These are phyloP conservation scores for Cladosporium sp. DNA, from an alignment of 2,329 filamentous ascomycete genomes.

Conservation along the genomic window DNA sequence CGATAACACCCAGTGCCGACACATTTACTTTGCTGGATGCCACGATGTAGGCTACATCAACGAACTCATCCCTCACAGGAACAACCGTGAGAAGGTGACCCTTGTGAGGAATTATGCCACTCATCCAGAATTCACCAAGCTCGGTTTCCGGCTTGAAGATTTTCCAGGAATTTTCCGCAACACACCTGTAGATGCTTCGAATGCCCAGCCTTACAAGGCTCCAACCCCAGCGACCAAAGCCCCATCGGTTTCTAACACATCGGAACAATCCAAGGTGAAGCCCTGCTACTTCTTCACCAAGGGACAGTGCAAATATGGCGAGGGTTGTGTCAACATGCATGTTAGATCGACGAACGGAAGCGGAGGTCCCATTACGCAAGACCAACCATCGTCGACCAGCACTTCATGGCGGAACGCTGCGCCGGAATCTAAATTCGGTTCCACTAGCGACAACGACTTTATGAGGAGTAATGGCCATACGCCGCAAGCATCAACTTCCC, in stretches of 20 bases:
- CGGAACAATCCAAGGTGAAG: conserved; percentile 9
- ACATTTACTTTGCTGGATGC: conserved; percentile 65
- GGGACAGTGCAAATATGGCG: conserved; percentile 37
- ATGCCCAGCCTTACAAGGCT: conserved; percentile 11
- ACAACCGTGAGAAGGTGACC: conserved; percentile 54
- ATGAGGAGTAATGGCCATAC: conserved; percentile 23
- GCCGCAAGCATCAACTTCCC: not conserved
- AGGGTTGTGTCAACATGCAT: conserved; percentile 33
- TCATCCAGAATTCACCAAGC: conserved; percentile 55
- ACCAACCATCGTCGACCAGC: not conserved
- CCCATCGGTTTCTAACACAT: conserved; percentile 4
- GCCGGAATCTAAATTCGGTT: conserved; percentile 5
- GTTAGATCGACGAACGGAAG: conserved; percentile 24
- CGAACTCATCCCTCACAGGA: conserved; percentile 55
- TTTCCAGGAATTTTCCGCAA: conserved; percentile 56
- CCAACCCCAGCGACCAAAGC: conserved; percentile 1
- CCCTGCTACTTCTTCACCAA: conserved; percentile 34
- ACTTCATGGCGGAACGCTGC: conserved; percentile 9
- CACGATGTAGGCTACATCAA: conserved; percentile 62
- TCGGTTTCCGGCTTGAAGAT: conserved; percentile 55
- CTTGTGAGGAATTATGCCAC: conserved; percentile 56
- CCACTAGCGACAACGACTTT: conserved; percentile 27
- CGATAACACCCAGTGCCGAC: conserved; percentile 63
- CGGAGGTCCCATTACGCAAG: conserved; percentile 7
- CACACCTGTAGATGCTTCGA: conserved; percentile 35